Percentiles rank a stretch among this genome's conserved stretches.
Conservation (phyloP, 495 filamentous ascomycete species). For the Daldinia bambusicola region DNA sequence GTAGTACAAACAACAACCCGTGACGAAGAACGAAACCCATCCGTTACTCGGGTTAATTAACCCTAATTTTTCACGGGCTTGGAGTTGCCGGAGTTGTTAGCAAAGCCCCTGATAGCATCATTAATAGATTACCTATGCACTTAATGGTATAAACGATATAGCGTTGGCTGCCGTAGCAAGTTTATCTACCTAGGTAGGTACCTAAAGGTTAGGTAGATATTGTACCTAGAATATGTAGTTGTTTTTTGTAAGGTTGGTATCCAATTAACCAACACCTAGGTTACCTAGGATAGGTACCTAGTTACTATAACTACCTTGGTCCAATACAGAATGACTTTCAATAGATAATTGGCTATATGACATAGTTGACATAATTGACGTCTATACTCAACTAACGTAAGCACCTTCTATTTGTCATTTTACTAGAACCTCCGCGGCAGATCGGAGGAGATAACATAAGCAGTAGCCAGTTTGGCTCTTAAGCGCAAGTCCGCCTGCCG, state of each 20-base stretch:
- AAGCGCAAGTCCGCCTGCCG: constrained; percentile 2
- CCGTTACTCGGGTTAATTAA: constrained; percentile 37
- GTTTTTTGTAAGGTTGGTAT: no score
- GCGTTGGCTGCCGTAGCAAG: no score
- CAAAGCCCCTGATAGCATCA: not conserved
- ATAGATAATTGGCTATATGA: not conserved
- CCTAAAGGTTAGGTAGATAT: no score
- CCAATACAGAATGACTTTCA: not conserved
- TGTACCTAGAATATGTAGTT: no score
- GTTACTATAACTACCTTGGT: not conserved
- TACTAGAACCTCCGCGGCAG: not conserved
- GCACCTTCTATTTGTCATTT: constrained; percentile 6
- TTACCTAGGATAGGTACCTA: no score
- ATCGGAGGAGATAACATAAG: constrained; percentile 5
- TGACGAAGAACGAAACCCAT: not conserved
- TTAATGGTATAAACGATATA: not conserved
- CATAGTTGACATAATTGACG: not conserved
- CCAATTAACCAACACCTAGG: no score
- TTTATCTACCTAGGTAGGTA: no score
- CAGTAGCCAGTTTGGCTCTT: not conserved
- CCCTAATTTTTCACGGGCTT: constrained; percentile 5
- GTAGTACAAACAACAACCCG: not conserved
- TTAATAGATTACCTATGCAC: not conserved
- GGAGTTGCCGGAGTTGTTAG: not conserved
- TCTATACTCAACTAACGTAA: constrained; percentile 3